Conservation (phyloP, 805 yeast species). For the Scheffersomyces coipomensis region DNA sequence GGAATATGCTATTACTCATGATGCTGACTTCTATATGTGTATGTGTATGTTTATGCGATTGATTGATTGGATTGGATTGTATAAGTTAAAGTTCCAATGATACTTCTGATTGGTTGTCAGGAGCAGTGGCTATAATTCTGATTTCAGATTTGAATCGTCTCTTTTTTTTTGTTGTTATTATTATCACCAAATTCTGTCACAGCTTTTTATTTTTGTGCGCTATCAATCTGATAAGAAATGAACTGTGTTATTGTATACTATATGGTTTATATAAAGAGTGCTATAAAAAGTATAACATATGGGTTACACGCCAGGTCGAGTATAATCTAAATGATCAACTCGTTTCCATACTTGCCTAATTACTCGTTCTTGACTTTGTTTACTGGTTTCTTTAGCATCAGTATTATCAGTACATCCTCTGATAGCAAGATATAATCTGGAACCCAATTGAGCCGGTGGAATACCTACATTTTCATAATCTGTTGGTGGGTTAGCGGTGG, state of each 20-base stretch:
- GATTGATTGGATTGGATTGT: too few relatives aligned
- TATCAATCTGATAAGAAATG: too few relatives aligned
- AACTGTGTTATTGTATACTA: too few relatives aligned
- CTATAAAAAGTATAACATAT: background rate
- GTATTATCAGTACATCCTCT: constrained; percentile 7
- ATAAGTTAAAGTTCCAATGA: too few relatives aligned
- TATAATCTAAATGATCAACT: constrained; percentile 7
- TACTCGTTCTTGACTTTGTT: constrained; percentile 9
- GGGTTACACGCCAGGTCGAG: constrained; percentile 2
- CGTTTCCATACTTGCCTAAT: constrained; percentile 12
- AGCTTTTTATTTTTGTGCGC: too few relatives aligned
- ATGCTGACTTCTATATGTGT: too few relatives aligned
- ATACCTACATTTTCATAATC: constrained; percentile 1
- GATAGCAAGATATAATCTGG: constrained; percentile 11
- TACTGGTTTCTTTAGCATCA: constrained; percentile 6
- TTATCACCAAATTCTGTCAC: too few relatives aligned
- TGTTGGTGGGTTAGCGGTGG: constrained; percentile 10
- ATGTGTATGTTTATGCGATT: too few relatives aligned
- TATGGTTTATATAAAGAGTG: too few relatives aligned
- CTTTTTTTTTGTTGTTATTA: background rate
- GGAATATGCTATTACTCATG: background rate
- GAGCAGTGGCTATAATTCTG: background rate
- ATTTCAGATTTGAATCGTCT: background rate
- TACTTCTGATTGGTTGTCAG: background rate
- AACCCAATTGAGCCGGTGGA: constrained; percentile 8